Conservation (phyloP, 75 land plant species). For the Selaginella tamariscina region DNA sequence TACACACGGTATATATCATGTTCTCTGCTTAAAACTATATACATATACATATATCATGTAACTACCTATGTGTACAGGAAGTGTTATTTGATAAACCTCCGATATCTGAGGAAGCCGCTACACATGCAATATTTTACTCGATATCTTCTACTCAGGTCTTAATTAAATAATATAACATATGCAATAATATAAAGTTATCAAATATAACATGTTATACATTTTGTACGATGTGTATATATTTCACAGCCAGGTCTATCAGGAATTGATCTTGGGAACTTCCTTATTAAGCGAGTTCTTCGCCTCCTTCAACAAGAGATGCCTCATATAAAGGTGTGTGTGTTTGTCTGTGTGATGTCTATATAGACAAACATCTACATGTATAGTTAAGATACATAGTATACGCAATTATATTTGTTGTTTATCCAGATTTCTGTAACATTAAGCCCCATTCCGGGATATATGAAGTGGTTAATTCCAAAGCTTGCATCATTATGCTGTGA, state of each 20-base stretch:
- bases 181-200: no score
- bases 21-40: no score
- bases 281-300: slow-evolving; percentile 75
- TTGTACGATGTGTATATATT: not conserved
- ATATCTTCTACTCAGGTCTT: slow-evolving; percentile 86
- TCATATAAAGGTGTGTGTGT: slow-evolving; percentile 43
- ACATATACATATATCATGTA: no score
- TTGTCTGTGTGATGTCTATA: no score
- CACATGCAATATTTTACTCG: slow-evolving; percentile 77
- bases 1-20: not conserved
- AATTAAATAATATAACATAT: no score
- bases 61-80: slow-evolving; percentile 32
- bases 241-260: slow-evolving; percentile 82
- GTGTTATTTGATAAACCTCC: slow-evolving; percentile 79
- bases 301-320: slow-evolving; percentile 71
- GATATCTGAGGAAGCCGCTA: slow-evolving; percentile 54
- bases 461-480: slow-evolving; percentile 76
- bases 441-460: slow-evolving; percentile 87
- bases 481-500: slow-evolving; percentile 36
- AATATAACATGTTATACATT: no score
- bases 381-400: no score
- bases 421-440: slow-evolving; percentile 76
- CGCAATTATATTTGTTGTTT: not conserved
- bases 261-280: slow-evolving; percentile 78
- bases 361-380: no score